A percentile compares a stretch with the other conserved stretches of the same genome.
These are phyloP conservation scores for Scheffersomyces parashehatae DNA, from an alignment of 1,139 yeast genomes.

Conservation along the genomic window DNA sequence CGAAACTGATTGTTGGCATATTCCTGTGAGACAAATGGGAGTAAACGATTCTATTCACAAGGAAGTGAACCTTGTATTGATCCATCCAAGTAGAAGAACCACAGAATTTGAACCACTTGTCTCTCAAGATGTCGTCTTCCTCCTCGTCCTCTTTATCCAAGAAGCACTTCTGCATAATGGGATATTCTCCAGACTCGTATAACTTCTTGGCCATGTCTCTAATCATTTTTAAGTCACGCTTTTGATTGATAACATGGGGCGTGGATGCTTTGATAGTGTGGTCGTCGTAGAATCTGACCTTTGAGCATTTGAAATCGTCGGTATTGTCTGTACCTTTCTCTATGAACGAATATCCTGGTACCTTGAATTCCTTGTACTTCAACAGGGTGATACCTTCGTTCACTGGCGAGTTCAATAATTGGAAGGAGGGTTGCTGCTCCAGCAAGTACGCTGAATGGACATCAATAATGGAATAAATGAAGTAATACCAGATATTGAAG, in stretches of 20 bases:
- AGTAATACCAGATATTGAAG: neutral
- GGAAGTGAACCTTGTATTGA: constrained; percentile 16
- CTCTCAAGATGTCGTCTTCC: constrained; percentile 9
- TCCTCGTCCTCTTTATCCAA: constrained; percentile 7
- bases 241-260: neutral
- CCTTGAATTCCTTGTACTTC: constrained; percentile 4
- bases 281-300: neutral
- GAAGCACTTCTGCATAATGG: constrained; percentile 3
- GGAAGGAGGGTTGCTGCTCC: neutral
- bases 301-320: neutral
- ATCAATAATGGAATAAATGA: neutral
- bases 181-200: neutral
- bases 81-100: constrained; percentile 19
- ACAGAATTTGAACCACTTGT: constrained; percentile 16
- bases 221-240: neutral
- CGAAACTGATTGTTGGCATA: constrained; percentile 14
- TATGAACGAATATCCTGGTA: constrained; percentile 12
- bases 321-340: constrained; percentile 2
- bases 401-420: neutral
- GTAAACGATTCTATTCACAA: constrained; percentile 16
- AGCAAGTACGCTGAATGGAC: neutral
- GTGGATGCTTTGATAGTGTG: neutral
- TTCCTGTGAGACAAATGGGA: constrained; percentile 8
- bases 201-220: neutral
- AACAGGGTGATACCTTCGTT: constrained; percentile 3